Base-by-base conservation (phyloP, 2,329 filamentous ascomycete species). In the Aspergillus ochraceus region DNA sequence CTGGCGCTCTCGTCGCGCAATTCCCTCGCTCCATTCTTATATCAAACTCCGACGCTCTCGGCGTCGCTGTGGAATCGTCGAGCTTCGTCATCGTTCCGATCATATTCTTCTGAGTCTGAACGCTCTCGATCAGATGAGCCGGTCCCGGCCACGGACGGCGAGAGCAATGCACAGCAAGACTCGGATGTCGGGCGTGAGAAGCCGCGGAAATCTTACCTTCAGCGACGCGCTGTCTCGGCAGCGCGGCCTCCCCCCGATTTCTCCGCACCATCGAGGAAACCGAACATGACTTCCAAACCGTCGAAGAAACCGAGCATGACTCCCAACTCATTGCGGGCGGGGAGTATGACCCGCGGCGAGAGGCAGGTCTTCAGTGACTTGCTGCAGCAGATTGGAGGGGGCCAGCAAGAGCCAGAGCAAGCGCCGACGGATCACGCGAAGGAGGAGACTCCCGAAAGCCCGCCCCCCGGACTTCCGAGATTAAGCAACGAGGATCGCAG, bases 11-110 rank as follows among this genome's bases (percentile, higher is more conserved):
- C 61, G 56, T 60, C 61, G 53, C 63, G 64, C 12, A 65, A 62
- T 39, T 68, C 84, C 6, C 74, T 86, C 14, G 76, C 87, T 4
- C 87, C 88, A 0, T 92, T 92, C 59, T 80, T 92, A 6, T 92
- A 91, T 70, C 88, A 90, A 64, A 92, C 90, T 5, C 79, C 83
- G 60, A 91, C 89, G 0, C 81, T 89, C 32, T 60, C 62, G 4
- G 57, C 60, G 14, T 57, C 50, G 8, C 11, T 54, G 29, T 20
- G 42, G 17, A 11, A 14, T 19, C 68, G 29, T 50, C 57, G 50
- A 61, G 53, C 12, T 36, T 39, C 61, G 8, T 51, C 58, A 49
- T 61, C 45, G 29, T 42, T 49, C 29, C 63, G 52, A 49, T 64
- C 57, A 24, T 68, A 68, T 56, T 68, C 66, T 11, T 63, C 63